Base-by-base conservation (phyloP, 768 basidiomycete species). In the Phlebiopsis flavidoalba region DNA sequence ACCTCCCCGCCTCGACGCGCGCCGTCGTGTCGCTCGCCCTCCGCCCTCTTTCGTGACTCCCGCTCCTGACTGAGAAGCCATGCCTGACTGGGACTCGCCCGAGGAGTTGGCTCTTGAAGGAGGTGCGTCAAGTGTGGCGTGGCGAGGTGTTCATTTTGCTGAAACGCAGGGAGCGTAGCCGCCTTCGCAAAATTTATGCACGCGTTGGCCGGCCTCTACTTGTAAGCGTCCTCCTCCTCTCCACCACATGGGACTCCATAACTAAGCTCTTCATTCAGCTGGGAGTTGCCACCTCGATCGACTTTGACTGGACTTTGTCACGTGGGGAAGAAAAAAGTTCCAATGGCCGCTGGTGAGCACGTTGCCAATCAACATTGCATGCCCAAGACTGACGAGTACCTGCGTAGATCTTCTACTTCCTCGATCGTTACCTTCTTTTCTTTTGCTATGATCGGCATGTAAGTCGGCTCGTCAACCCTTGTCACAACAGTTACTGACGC, bases 361-460 rank as follows among this genome's bases (percentile, higher is more conserved):
- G n/a, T 53, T 52, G 8, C 24, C 54, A 6, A 43, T 21, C 31
- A 26, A 31, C 26, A 31, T 31, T 31, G 40, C 51, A 37, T 53
- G 22, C 31, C 33, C 26, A 5, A 14, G 37, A 5, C 17, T 12
- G 26, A 26, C 22, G 15, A 10, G 22, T 50, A 3, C 10, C 5
- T 35, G 21, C 52, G 36, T 50, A 80, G 79, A 67, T 72, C 31
- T 80, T 79, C 61, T 81, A 81, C 67, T 80, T 81, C 57, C 63
- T 73, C 6, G 76, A 75, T 3, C 77, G 80, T 59, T 81, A 81
- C 69, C 59, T 74, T 35, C 65, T 81, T 37, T 67, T 81, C 17
- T 75, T n/a, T 75, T 52, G 76, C 80, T 8, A 67, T 81, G 66
- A 73, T 81, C 19, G 80, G 80, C 60, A 79, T 81, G 80, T 79